Evolutionary conservation across 2,329 filamentous ascomycete genomes (phyloP).

Genomic region (Chrysoporthe deuterocubensis): DNA sequence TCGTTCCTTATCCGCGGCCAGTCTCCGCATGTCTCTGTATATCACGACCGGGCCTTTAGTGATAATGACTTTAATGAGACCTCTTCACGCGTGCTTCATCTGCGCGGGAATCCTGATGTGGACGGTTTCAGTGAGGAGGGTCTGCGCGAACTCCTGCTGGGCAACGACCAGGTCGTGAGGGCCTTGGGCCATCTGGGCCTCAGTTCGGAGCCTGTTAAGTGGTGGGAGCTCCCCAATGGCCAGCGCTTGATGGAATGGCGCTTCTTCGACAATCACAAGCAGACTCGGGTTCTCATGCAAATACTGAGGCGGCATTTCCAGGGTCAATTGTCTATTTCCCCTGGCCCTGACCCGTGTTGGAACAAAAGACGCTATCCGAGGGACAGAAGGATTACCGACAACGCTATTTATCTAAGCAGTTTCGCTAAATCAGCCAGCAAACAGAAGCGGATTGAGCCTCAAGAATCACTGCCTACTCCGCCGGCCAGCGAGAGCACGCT

Average conservation of each 20-base stretch:
- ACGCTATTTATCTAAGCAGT: not conserved
- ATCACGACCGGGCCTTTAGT: not conserved
- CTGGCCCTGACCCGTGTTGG: constrained; percentile 16
- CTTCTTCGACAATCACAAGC: constrained; percentile 12
- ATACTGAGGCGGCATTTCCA: constrained; percentile 9
- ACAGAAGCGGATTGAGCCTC: not conserved
- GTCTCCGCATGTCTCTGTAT: constrained; percentile 1
- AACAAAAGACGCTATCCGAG: constrained; percentile 7
- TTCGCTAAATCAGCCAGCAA: not conserved
- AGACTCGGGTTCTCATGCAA: not conserved
- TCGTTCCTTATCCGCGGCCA: constrained; percentile 3
- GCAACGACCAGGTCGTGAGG: not conserved
- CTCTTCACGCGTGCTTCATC: constrained; percentile 4
- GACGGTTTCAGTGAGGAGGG: constrained; percentile 7
- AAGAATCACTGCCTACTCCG: not conserved
- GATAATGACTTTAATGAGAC: not conserved
- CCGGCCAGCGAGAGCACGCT: not conserved
- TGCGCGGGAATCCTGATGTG: constrained; percentile 4
- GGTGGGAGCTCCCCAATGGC: not conserved
- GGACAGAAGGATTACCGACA: not conserved
- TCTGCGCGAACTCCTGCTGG: not conserved
- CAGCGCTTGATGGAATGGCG: constrained; percentile 7
- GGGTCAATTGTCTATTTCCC: not conserved
- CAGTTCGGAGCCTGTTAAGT: constrained; percentile 8
- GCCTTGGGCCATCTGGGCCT: constrained; percentile 6